Base-by-base conservation (phyloP, 2,329 filamentous ascomycete genomes). In the Dothiorella sarmentorum region DNA sequence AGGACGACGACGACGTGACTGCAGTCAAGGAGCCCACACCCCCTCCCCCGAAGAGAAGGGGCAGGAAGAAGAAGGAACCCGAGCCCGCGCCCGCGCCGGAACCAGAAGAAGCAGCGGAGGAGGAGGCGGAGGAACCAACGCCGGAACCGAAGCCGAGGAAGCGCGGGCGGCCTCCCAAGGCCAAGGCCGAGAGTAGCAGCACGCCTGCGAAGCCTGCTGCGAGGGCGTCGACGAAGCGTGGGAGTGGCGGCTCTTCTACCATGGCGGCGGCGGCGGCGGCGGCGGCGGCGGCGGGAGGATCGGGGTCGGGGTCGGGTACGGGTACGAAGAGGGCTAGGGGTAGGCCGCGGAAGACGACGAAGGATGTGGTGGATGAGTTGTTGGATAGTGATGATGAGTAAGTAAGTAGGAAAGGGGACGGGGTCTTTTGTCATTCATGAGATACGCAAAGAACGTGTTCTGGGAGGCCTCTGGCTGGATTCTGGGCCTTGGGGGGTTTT, bases 1-100 rank as follows among this genome's bases (percentile, higher is more conserved):
- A 62, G 15, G 56, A 52, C 9, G 59, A 52, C 10, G 61, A 63
- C 35, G 60, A 61, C 20, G 60, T 56, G 15, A 45, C 26, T 7
- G 37, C 27, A 10, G 53, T 47, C 2, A 40, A 43, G 27, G 27
- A 61, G 58, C 33, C 51, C 22, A 42, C 33, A 6, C 53, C 53
- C 7, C 38, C 44, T 9, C 44, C 44, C 7, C 43, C 45, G 15
- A 56, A 35, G 38, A 44, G 18, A 26, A 29, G 38, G 1, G 52
- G 52, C 15, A 43, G 52, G 38, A 40, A 40, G 35, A 53, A 53
- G 35, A 53, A 38, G 22, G 33, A 53, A 9, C 49, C 49, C 4
- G 35, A 37, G 31, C 31, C 20, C 1, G 33, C 38, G 22, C 44
- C 26, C 9, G 44, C 31, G 5, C 5, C 29, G 10, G 45, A 49